Base-by-base conservation (phyloP, 2,329 filamentous ascomycete species). In the Talaromyces sp. region DNA sequence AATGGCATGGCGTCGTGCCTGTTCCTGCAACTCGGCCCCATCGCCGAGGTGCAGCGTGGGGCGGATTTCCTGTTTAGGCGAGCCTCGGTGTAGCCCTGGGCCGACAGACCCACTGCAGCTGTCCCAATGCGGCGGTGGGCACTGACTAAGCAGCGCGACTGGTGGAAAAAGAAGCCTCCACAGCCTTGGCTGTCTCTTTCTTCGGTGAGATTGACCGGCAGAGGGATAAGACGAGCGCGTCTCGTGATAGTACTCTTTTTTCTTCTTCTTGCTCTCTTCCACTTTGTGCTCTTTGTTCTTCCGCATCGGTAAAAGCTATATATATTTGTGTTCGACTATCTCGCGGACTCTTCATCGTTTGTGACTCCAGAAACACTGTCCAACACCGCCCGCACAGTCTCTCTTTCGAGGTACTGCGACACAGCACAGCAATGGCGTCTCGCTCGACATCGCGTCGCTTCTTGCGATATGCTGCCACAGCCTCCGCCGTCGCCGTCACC, bases 391-490 rank as follows among this genome's bases (percentile, higher is more conserved):
- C 35, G 35, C 31, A 12, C 31, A 29, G 35, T n/a, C 17, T 7
- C 2, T 6, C 7, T n/a, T 17, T n/a, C 17, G 35, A 38, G 35
- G n/a, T 8, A 2, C 14, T 35, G 32, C 11, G 32, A 35, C 12
- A 14, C 32, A 14, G 32, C 32, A 19, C n/a, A 46, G 43, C 35
- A 38, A 57, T 57, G 55, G 55, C 55, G 14, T 21, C 43, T 27
- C 43, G 55, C 17, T 35, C 27, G 26, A 56, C 38, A 50, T 57
- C 55, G 10, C 55, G 43, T 26, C 55, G 55, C n/a, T 51, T 57
- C 27, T n/a, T 57, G 55, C 55, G 55, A 35, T 57, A 57, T 38
- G 55, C 55, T 6, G 55, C 43, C n/a, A 51, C 26, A 35, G 43
- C 55, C 31, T 57, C 55, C 9, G 55, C 55, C 17, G 43, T 51